Evolutionary conservation across 192 early-diverging fungal genomes (phyloP).

Genomic region (Dimargaris verticillata): DNA sequence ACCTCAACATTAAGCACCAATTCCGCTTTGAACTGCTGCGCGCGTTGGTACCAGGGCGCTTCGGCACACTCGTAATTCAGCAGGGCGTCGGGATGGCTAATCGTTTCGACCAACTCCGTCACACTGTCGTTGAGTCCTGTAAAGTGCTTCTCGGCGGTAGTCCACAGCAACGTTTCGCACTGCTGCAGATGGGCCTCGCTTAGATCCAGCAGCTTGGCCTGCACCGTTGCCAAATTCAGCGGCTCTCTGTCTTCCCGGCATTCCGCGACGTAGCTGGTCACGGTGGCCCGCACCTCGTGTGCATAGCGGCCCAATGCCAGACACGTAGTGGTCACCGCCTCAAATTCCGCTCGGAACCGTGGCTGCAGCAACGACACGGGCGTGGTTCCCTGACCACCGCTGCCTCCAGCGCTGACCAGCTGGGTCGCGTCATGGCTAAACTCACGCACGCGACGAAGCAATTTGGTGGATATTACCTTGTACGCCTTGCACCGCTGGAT

Average conservation of each 20-base stretch:
- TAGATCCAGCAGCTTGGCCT: background rate
- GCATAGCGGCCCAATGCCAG: background rate
- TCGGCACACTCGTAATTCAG: slow-evolving; percentile 13
- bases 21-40: slow-evolving; percentile 62
- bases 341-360: background rate
- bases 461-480: slow-evolving; percentile 43
- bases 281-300: background rate
- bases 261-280: slow-evolving; percentile 1
- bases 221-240: background rate
- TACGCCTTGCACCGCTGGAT: slow-evolving; percentile 26
- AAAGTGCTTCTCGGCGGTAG: slow-evolving; percentile 23
- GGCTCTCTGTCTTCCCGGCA: background rate
- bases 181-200: background rate
- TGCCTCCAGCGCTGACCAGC: background rate
- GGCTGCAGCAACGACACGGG: background rate
- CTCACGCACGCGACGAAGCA: slow-evolving; percentile 48
- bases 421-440: slow-evolving; percentile 15
- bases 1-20: slow-evolving; percentile 67
- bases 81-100: slow-evolving; percentile 11
- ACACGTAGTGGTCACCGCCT: background rate
- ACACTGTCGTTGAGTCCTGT: slow-evolving; percentile 17
- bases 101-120: slow-evolving; percentile 10
- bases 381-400: background rate
- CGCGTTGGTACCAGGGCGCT: slow-evolving; percentile 65
- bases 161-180: slow-evolving; percentile 8